These are phyloP conservation scores for Aspergillus cristatus DNA, from an alignment of 495 filamentous ascomycete species.

Conservation along the genomic window DNA sequence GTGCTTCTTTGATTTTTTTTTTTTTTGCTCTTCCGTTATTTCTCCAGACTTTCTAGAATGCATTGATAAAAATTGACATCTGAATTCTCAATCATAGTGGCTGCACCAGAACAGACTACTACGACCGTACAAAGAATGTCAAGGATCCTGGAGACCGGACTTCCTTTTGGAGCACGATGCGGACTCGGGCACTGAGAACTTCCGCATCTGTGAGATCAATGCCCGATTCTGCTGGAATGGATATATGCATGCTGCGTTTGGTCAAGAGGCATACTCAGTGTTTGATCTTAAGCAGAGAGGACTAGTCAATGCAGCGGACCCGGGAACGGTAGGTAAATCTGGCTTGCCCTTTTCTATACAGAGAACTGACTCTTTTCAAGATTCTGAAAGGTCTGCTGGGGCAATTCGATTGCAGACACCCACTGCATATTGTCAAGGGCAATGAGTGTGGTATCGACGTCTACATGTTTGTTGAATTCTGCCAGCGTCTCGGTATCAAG, in stretches of 20 bases:
- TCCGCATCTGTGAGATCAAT: conserved; percentile 37
- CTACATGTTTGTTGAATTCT: conserved; percentile 18
- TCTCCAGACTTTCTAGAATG: too few relatives aligned
- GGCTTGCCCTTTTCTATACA: background rate
- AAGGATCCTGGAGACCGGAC: conserved; percentile 36
- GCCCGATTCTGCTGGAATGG: conserved; percentile 26
- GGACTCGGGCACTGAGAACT: conserved; percentile 10
- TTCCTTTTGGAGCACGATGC: conserved; percentile 25
- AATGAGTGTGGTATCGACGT: conserved; percentile 26
- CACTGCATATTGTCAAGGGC: conserved; percentile 27
- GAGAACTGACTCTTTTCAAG: conserved; percentile 2
- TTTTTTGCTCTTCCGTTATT: background rate
- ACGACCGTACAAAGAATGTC: conserved; percentile 4
- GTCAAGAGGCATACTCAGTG: background rate
- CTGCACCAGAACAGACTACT: conserved; percentile 2
- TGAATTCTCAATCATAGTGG: conserved; percentile 13
- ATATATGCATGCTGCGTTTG: background rate
- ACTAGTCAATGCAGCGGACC: background rate
- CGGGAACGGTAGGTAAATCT: background rate
- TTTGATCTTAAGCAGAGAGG: background rate
- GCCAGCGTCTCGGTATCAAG: conserved; percentile 8
- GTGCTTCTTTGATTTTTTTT: too few relatives aligned
- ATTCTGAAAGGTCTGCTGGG: conserved; percentile 9
- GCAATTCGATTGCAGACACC: conserved; percentile 16
- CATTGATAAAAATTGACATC: too few relatives aligned